Evolutionary conservation across 306 rosid species (phyloP).

Genomic region (Prunus davidiana): DNA sequence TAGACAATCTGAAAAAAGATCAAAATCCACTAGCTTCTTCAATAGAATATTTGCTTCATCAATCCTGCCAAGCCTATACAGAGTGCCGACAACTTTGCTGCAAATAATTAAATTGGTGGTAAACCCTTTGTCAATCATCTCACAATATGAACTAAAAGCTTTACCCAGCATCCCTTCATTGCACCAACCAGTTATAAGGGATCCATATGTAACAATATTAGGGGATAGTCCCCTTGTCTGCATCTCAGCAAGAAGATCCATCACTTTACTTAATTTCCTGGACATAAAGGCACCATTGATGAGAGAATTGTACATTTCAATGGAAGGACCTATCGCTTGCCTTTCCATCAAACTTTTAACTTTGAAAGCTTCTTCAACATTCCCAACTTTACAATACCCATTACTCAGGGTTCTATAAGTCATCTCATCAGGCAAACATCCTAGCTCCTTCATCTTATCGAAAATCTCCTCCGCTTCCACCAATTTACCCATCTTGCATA

Average conservation of each 20-base stretch:
- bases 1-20: conserved; percentile 33
- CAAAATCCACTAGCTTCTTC: conserved; percentile 59
- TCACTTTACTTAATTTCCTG: conserved; percentile 40
- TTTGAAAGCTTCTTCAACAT: conserved; percentile 58
- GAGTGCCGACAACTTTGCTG: conserved; percentile 72
- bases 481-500: conserved; percentile 76
- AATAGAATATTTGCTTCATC: conserved; percentile 68
- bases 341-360: conserved; percentile 59
- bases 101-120: conserved; percentile 53
- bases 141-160: conserved; percentile 61
- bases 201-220: conserved; percentile 62
- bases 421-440: conserved; percentile 65
- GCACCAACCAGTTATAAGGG: conserved; percentile 87
- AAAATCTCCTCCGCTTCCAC: conserved; percentile 61
- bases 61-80: conserved; percentile 55
- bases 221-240: conserved; percentile 57
- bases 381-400: conserved; percentile 67
- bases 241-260: conserved; percentile 61
- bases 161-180: conserved; percentile 61
- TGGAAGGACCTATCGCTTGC: conserved; percentile 45
- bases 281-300: conserved; percentile 62
- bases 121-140: conserved; percentile 68
- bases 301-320: conserved; percentile 84
- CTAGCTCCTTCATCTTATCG: conserved; percentile 69
- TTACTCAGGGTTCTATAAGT: conserved; percentile 69